Conservation (phyloP, 169 alveolate species). For the Plasmodium blacklocki region DNA sequence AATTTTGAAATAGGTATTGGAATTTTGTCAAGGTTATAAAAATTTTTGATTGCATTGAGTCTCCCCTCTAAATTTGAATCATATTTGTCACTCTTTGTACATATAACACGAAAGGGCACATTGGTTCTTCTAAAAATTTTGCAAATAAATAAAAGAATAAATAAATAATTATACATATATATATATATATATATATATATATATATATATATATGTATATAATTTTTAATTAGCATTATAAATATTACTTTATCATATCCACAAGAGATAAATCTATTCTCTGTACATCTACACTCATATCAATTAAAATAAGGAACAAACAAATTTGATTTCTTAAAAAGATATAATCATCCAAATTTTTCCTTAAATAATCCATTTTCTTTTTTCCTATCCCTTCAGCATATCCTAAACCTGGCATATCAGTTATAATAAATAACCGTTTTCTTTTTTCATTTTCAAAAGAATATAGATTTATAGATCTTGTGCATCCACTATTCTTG, state of each 20-base stretch:
- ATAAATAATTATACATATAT: background rate
- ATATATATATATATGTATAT: background rate
- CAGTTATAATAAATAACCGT: slow-evolving; percentile 50
- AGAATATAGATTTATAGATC: slow-evolving; percentile 64
- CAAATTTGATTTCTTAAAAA: slow-evolving; percentile 67
- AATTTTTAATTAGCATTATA: background rate
- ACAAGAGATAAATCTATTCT: slow-evolving; percentile 39
- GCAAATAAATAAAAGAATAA: too few relatives aligned
- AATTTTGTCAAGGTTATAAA: slow-evolving; percentile 47
- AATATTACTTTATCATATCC: slow-evolving; percentile 25
- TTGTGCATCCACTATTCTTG: slow-evolving; percentile 64
- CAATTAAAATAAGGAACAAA: slow-evolving; percentile 47
- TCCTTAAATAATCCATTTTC: slow-evolving; percentile 43
- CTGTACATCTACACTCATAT: slow-evolving; percentile 72
- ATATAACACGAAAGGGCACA: slow-evolving; percentile 48
- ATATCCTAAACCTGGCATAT: slow-evolving; percentile 74
- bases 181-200: background rate
- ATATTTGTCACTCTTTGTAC: slow-evolving; percentile 68
- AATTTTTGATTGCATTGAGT: slow-evolving; percentile 45
- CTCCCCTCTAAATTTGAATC: slow-evolving; percentile 11
- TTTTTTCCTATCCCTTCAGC: slow-evolving; percentile 70
- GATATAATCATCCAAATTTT: slow-evolving; percentile 60
- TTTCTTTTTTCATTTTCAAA: slow-evolving; percentile 71
- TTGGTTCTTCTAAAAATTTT: slow-evolving; percentile 28
- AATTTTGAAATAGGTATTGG: slow-evolving; percentile 67